Conservation (phyloP, 306 rosid genomes). For the Lotus japonicus region DNA sequence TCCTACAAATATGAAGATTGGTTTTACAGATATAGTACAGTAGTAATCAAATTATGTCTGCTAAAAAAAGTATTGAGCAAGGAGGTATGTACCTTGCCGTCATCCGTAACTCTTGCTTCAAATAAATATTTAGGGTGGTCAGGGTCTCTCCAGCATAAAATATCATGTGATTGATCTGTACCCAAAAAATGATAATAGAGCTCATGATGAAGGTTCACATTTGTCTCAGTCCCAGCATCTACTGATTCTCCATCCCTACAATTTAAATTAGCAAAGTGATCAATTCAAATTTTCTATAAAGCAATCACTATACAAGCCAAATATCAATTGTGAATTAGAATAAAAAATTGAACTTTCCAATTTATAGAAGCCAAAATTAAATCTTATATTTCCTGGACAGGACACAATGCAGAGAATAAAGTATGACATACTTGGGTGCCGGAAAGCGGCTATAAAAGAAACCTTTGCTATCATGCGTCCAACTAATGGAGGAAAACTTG, state of each 20-base stretch:
- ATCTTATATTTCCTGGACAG: not conserved
- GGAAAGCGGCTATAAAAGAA: slow-evolving; percentile 92
- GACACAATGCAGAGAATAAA: not conserved
- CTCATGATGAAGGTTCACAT: slow-evolving; percentile 67
- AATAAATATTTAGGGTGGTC: slow-evolving; percentile 73
- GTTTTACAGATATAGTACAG: too few relatives aligned
- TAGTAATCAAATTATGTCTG: too few relatives aligned
- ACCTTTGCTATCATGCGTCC: slow-evolving; percentile 90
- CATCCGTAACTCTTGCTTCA: slow-evolving; percentile 55
- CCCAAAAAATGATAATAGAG: slow-evolving; percentile 82
- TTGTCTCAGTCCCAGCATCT: slow-evolving; percentile 91
- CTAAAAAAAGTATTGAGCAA: slow-evolving; percentile 10
- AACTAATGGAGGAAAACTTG: slow-evolving; percentile 68
- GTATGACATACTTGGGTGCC: slow-evolving; percentile 63
- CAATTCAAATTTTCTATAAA: not conserved
- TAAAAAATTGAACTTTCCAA: not conserved
- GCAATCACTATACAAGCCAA: not conserved
- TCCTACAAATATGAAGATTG: too few relatives aligned
- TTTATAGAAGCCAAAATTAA: not conserved
- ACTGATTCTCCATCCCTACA: slow-evolving; percentile 55
- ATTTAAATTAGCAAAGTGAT: slow-evolving; percentile 9
- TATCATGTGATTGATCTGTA: slow-evolving; percentile 72
- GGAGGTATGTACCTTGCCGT: slow-evolving; percentile 61
- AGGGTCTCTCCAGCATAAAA: slow-evolving; percentile 81
- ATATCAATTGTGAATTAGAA: not conserved